Evolutionary conservation across 148 eudicot genomes (phyloP), one percentile per base, ranked within the genome.

Genomic region (Limonium bicolor): DNA sequence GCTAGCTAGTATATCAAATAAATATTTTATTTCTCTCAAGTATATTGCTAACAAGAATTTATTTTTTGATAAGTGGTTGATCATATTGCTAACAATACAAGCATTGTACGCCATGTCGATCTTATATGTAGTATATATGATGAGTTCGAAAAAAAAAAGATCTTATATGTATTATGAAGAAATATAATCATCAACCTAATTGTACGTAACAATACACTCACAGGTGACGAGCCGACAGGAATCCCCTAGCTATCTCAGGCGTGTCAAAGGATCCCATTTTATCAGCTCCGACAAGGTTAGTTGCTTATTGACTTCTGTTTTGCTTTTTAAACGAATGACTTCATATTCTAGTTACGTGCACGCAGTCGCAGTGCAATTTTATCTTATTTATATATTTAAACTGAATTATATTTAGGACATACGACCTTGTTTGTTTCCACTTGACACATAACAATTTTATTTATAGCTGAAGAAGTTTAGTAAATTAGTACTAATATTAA

Each of bases 231-330:
- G 22, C 4, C 44, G 25, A 15, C 14, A 20, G n/a, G 44, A 40
- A 20, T 40, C 44, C 1, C 13, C 2, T 10, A 8, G 24, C 0
- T 40, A 18, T 5, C 44, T 40, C n/a, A 20, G 13, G 22, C 4
- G 22, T 10, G 44, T 40, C 13, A 40, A 20, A 8, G 25, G 25
- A 9, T 19, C 10, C 24, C 44, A 40, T 1, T 40, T 40, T 10
- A 15, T 40, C 2, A 7, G 4, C 22, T 40, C 25, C n/a, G 44
- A 40, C 5, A 40, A 40, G 25, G 44, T 40, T 73, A 33, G 34
- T 19, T 41, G 31, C 27, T 14, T 24, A 0, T 22, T 8, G 5
- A 15, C 15, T 2, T 12, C 22, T 33, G n/a, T 7, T 17, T 27
- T 16, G 5, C 12, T 27, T 38, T 38, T 15, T 15, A 32, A 2